Base-by-base conservation (phyloP, 331 rosid genomes). In the Dryas integrifolia region DNA sequence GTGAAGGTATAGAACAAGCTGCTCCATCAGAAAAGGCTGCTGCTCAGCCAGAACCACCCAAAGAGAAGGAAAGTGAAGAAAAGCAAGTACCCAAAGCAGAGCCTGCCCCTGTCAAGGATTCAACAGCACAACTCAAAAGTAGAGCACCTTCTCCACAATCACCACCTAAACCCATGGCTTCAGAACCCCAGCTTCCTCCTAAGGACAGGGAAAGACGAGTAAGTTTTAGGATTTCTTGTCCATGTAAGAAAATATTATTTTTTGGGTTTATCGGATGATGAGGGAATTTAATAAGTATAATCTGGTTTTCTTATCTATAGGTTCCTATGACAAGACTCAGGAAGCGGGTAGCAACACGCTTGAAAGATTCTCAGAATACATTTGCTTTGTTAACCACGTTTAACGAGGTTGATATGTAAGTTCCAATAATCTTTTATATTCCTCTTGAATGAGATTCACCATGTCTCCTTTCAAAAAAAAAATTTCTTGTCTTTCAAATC, bases 181-280 rank as follows among this genome's bases (percentile, higher is more conserved):
- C 82, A 49, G 88, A 88, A 76, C 92, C 71, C 72, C 86, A 70
- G 72, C 91, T 80, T 75, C 95, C 92, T 58, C 90, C 88, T 24
- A 88, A 83, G 73, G 92, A 85, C 75, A 88, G 88, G 79, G 92
- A 88, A 76, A 88, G 90, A 81, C 77, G 90, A 63, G 90, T 88
- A 72, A 82, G 88, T 76, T 41, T 61, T 43, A 52, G 73, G 61
- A 52, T 21, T 68, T 18, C 49, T 72, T 55, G 48, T 72, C 47
- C 40, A 67, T 62, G 26, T 14, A 41, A 43, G 72, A 58, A 58
- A 38, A 7, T 21, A 4, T 1, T 18, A 39, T 49, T 14, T 4
- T 58, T 24, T 45, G 18, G n/a, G 5, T 69, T 65, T 5, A 6
- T 44, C 41, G 12, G n/a, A 30, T 56, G 40, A 49, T 56, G 59